These are phyloP conservation scores for Eucalyptus regnans DNA, from an alignment of 345 rosid genomes.

Conservation along the genomic window DNA sequence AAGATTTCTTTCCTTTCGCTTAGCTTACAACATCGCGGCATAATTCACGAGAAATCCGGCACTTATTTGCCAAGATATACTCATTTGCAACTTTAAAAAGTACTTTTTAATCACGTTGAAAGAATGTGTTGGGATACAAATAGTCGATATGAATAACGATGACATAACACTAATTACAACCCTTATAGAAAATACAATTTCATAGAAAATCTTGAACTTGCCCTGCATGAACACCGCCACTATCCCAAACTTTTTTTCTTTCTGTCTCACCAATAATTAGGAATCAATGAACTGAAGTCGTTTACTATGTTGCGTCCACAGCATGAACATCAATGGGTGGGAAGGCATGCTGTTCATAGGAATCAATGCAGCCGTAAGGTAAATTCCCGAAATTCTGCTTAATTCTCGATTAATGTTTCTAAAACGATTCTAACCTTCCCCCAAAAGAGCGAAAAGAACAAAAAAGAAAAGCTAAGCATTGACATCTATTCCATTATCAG, in stretches of 20 bases:
- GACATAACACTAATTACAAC: background rate
- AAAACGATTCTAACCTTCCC: background rate
- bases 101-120: background rate
- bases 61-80: background rate
- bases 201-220: background rate
- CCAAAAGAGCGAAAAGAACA: background rate
- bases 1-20: background rate
- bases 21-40: background rate
- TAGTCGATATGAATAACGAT: background rate
- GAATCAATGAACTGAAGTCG: background rate
- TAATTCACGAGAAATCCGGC: background rate
- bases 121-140: background rate
- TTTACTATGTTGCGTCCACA: slow-evolving; percentile 3
- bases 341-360: slow-evolving; percentile 94
- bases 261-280: background rate
- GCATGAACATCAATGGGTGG: slow-evolving; percentile 99
- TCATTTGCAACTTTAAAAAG: background rate
- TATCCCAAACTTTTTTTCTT: background rate
- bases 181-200: background rate
- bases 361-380: slow-evolving; percentile 92
- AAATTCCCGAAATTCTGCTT: background rate
- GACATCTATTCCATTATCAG: slow-evolving; percentile 8
- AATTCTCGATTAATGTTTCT: background rate
- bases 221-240: background rate
- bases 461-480: background rate